Conservation (phyloP, 768 basidiomycete species). For the Udeniomyces megalosporus region DNA sequence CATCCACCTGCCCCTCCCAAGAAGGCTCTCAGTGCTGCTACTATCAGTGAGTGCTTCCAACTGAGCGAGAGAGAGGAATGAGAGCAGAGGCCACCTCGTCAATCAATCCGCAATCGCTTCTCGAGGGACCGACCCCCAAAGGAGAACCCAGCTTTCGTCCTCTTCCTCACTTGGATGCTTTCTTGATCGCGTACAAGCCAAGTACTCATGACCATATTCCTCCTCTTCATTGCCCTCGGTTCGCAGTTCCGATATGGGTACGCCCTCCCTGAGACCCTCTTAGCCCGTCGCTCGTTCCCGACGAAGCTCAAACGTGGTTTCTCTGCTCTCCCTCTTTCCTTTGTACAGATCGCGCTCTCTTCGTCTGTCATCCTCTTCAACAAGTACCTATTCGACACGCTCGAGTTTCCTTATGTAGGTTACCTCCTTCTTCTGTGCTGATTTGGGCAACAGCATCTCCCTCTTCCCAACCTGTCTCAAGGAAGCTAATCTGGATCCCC, state of each 20-base stretch:
- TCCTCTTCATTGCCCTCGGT: not conserved
- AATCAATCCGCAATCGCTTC: not conserved
- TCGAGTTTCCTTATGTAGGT: slow-evolving; percentile 13
- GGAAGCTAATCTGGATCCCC: not conserved
- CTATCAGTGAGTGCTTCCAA: slow-evolving; percentile 1
- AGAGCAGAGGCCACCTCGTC: not conserved
- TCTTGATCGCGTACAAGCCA: not conserved
- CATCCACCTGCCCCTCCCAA: too few species aligned
- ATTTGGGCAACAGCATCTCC: too few species aligned
- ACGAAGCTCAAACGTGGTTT: not conserved
- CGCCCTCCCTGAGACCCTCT: not conserved
- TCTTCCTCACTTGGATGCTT: not conserved
- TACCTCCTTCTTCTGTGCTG: too few species aligned
- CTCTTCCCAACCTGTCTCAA: not conserved
- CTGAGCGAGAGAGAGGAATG: not conserved
- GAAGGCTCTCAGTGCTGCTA: not conserved
- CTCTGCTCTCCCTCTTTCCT: not conserved
- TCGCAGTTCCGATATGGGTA: slow-evolving; percentile 10
- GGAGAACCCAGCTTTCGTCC: not conserved
- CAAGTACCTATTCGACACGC: slow-evolving; percentile 46
- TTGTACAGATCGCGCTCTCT: slow-evolving; percentile 53
- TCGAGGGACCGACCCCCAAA: not conserved
- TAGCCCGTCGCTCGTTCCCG: not conserved
- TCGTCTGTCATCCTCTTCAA: slow-evolving; percentile 92
- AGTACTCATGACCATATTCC: not conserved